Evolutionary conservation across 208 protist genomes (phyloP).

Genomic region (Plasmodiophora brassicae): DNA sequence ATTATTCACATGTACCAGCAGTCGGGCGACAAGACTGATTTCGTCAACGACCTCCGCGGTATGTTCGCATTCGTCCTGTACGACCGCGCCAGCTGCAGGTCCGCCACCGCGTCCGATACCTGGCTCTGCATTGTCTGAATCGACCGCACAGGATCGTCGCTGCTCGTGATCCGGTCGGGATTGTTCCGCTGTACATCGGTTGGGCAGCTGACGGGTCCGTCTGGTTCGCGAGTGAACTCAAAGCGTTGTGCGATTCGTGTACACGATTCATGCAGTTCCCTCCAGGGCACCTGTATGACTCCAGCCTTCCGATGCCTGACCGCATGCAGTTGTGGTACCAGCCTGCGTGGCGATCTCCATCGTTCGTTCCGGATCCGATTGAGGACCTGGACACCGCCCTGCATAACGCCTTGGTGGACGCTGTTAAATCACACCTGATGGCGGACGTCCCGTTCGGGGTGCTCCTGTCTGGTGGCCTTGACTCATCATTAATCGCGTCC

Average conservation of each 20-base stretch:
- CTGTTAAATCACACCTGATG: conserved; percentile 56
- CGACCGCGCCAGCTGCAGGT: conserved; percentile 59
- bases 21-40: conserved; percentile 5
- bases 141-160: conserved; percentile 53
- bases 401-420: not conserved
- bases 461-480: conserved; percentile 69
- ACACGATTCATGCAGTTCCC: conserved; percentile 49
- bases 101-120: too few species aligned
- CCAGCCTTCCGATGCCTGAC: not conserved
- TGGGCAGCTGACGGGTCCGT: conserved; percentile 64
- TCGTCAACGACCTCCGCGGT: conserved; percentile 39
- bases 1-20: conserved; percentile 50
- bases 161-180: conserved; percentile 73
- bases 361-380: not conserved
- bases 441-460: conserved; percentile 75
- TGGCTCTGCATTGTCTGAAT: not conserved
- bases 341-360: not conserved
- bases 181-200: conserved; percentile 68
- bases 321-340: not conserved
- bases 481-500: conserved; percentile 53
- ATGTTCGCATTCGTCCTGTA: conserved; percentile 56
- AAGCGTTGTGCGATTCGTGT: conserved; percentile 69
- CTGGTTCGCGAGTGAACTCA: conserved; percentile 75
- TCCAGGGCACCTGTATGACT: conserved; percentile 9
- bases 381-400: not conserved